A percentile compares a stretch with the other conserved stretches of the same genome.
phyloP scores from a whole-genome alignment of 805 yeast species.

The Saturnispora kantuleensis region DNA sequence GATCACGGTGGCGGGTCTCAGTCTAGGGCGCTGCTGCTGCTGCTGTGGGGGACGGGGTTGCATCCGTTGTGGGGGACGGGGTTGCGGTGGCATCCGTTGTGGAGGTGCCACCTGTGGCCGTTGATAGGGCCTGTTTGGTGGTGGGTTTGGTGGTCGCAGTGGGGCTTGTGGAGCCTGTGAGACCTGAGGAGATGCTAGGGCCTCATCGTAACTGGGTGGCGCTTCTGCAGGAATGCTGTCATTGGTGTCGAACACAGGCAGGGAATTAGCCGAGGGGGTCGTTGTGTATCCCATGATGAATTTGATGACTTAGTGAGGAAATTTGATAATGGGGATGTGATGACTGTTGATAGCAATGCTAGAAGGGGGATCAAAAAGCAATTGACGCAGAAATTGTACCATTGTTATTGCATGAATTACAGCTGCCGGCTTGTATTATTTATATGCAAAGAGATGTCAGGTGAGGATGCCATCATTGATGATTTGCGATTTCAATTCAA shows the following conservation, averaged over 20 bases:
- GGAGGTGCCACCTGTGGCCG: no score
- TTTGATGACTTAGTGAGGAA: background rate
- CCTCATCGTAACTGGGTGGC: conserved; percentile 43
- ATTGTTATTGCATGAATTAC: no score
- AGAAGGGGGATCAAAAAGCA: no score
- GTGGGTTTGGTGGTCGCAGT: conserved; percentile 6
- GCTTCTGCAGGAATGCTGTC: conserved; percentile 18
- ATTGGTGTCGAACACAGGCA: conserved; percentile 11
- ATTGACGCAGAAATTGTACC: no score
- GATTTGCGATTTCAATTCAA: no score
- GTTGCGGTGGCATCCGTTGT: conserved; percentile 1
- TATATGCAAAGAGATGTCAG: no score
- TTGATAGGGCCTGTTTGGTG: conserved; percentile 1
- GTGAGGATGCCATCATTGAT: no score
- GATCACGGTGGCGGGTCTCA: conserved; percentile 11
- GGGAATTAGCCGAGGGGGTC: conserved; percentile 6
- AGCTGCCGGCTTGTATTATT: no score
- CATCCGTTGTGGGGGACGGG: conserved; percentile 5
- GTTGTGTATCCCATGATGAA: background rate
- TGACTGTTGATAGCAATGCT: no score
- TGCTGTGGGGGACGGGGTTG: background rate
- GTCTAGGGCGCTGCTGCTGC: background rate
- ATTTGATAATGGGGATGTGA: background rate
- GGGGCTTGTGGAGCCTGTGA: conserved; percentile 14
- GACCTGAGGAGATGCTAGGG: conserved; percentile 12